phyloP scores from a whole-genome alignment of 306 rosid species.

The Rosa chinensis region DNA sequence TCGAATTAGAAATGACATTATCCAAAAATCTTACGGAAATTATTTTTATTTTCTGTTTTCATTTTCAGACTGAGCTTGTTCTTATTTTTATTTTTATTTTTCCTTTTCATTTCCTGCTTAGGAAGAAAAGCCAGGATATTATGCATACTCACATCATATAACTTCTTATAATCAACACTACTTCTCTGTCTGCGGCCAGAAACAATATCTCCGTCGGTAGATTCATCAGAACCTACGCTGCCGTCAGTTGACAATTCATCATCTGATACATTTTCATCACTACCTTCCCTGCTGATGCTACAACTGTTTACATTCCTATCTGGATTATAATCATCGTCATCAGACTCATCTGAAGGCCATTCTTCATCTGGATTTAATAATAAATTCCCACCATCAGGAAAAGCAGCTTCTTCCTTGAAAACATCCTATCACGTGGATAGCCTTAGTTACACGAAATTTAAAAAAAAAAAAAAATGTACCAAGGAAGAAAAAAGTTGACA shows the following conservation, averaged over 20 bases:
- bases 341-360: conserved; percentile 96
- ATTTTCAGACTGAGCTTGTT: no score
- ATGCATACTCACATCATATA: conserved; percentile 61
- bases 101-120: not conserved
- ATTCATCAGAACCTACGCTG: conserved; percentile 62
- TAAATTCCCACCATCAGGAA: conserved; percentile 53
- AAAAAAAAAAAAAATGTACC: not conserved
- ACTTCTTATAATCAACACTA: conserved; percentile 71
- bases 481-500: not conserved
- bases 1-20: no score
- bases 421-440: conserved; percentile 51
- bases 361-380: conserved; percentile 62
- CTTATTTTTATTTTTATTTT: not conserved
- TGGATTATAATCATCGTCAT: conserved; percentile 86
- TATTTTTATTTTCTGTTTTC: no score
- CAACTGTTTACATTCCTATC: conserved; percentile 55
- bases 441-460: conserved; percentile 11
- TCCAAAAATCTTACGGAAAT: no score
- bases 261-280: conserved; percentile 41
- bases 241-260: conserved; percentile 35
- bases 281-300: conserved; percentile 41
- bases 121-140: not conserved
- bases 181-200: conserved; percentile 71
- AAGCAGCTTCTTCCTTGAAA: conserved; percentile 86
- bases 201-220: conserved; percentile 48